Evolutionary conservation across 1,284 basidiomycete genomes (phyloP).

Genomic region (Hemileia vastatrix): DNA sequence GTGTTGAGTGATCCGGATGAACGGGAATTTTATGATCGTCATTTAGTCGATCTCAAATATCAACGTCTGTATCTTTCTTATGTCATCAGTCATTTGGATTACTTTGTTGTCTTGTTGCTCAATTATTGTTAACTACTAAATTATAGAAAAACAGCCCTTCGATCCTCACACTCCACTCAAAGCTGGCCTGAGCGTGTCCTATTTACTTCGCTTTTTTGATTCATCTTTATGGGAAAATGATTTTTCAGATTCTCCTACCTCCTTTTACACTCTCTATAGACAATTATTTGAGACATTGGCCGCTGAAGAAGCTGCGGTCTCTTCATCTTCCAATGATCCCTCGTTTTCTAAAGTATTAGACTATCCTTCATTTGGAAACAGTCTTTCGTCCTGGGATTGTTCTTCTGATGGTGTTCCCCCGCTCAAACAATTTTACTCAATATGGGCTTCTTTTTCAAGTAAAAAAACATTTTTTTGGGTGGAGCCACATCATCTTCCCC

Average conservation of each 20-base stretch:
- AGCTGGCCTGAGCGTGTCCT: conserved; percentile 9
- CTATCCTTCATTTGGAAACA: conserved; percentile 75
- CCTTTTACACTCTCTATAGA: conserved; percentile 78
- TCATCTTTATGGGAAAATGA: conserved; percentile 19
- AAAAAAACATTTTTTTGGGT: conserved; percentile 83
- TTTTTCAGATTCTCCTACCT: conserved; percentile 12
- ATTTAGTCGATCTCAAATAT: conserved; percentile 19
- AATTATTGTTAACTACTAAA: no score
- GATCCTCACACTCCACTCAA: conserved; percentile 8
- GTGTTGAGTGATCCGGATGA: conserved; percentile 21
- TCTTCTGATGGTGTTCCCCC: conserved; percentile 14
- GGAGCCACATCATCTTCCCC: conserved; percentile 69
- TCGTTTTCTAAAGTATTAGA: no score
- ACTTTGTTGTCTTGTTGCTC: conserved; percentile 15
- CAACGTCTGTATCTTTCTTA: background rate
- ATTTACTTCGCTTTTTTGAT: conserved; percentile 20
- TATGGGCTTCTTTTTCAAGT: conserved; percentile 78
- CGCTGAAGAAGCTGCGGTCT: conserved; percentile 63
- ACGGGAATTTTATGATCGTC: conserved; percentile 20
- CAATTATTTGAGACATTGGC: conserved; percentile 76
- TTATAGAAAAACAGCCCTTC: no score
- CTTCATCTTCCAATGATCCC: conserved; percentile 46
- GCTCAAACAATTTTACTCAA: conserved; percentile 60
- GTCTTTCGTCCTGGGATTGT: conserved; percentile 59
- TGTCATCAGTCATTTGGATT: background rate